These are phyloP conservation scores for Saxophila tyrrhenica DNA, from an alignment of 495 filamentous ascomycete genomes.

Conservation along the genomic window DNA sequence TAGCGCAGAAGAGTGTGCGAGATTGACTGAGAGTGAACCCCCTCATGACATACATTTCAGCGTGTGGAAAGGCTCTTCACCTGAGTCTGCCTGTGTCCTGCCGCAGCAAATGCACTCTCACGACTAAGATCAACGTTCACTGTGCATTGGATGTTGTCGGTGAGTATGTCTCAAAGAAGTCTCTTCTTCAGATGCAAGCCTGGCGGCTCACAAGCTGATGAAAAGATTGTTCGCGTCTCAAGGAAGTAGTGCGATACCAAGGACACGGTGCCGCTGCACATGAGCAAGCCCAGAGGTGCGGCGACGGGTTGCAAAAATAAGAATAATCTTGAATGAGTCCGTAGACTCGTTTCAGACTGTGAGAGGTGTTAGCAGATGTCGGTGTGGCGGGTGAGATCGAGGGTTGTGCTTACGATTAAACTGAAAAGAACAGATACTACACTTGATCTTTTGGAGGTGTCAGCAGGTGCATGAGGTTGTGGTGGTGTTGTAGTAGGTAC, in stretches of 20 bases:
- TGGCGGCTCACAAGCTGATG: neutral
- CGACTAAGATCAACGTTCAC: too few species aligned
- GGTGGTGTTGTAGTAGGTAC: slow-evolving; percentile 37
- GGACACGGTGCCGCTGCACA: neutral
- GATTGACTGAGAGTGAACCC: too few species aligned
- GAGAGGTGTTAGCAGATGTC: too few species aligned
- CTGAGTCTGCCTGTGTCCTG: too few species aligned
- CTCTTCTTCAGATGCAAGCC: neutral
- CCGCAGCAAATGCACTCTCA: too few species aligned
- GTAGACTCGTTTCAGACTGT: neutral
- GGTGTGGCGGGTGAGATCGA: too few species aligned
- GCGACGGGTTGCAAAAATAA: neutral
- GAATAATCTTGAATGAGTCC: neutral
- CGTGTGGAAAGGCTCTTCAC: too few species aligned
- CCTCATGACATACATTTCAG: too few species aligned
- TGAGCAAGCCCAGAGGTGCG: neutral
- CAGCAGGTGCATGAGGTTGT: neutral
- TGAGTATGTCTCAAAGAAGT: too few species aligned
- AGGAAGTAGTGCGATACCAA: neutral
- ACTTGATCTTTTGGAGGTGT: neutral
- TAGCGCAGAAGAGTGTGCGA: too few species aligned
- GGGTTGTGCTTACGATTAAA: neutral
- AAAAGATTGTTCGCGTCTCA: neutral
- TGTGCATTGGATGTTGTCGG: too few species aligned
- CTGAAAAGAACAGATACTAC: slow-evolving; percentile 1